Evolutionary conservation across 768 basidiomycete species (phyloP), one percentile per base, ranked within the genome.

Genomic region (Lactarius akahatsu): DNA sequence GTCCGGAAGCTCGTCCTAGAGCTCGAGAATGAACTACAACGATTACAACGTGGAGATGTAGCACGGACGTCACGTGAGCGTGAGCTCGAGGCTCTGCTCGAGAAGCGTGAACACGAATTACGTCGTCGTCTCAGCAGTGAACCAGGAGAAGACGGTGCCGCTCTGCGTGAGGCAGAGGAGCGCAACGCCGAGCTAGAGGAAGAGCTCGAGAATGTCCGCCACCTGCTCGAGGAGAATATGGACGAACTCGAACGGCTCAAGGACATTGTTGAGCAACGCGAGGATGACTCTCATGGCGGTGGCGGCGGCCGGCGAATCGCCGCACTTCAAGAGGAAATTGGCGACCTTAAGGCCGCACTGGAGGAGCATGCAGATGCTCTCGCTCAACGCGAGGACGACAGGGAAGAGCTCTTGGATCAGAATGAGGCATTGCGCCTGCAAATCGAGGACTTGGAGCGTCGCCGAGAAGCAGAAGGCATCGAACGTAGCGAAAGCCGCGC

Each of bases 1-100:
- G 81, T 93, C 67, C 93, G 93, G 77, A 96, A 96, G 74, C 86
- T 94, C 36, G 84, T 96, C 1, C 79, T 92, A 11, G 91, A 94
- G 70, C 85, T 92, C 18, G 90, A 96, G 74, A 85, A 86, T 62
- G 92, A 94, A 71, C 77, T 94, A 41, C 89, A 92, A 61, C 81
- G 85, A 40, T 79, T 85, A 26, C 91, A 88, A 75, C 85, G 83
- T 30, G 71, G 77, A 2, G 80, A 78, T 4, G 74, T 74, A 16
- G 74, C 73, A 7, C 78, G 78, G 9, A 78, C 79, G 30, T 78
- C 79, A 61, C 83, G 87, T 26, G 89, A 92, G 74, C 80, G 86
- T 8, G 92, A 94, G 72, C 79, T 94, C 38, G 91, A 94, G 75
- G 84, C 88, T 71, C 83, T 83, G 74, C 79, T 94, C 15, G 86